Base-by-base conservation (phyloP, 495 filamentous ascomycete genomes). In the Aspergillus homomorphus region DNA sequence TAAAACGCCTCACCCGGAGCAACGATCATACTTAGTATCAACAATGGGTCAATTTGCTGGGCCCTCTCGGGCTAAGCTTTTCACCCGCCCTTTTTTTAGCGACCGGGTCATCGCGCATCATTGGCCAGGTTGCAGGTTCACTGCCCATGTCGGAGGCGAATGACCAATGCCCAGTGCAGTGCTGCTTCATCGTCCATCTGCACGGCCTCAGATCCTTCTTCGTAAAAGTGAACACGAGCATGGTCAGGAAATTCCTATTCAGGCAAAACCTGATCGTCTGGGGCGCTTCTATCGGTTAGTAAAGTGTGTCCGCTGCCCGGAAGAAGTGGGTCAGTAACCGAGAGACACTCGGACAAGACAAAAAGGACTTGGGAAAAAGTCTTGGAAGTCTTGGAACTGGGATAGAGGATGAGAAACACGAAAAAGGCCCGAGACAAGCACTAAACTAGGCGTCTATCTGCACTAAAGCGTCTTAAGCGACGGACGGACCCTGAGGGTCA, bases 401-500 rank as follows among this genome's bases (percentile, higher is more conserved):
- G 26, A 3, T n/a, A n/a, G 26, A 28, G 9, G 26, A 28, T 9
- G 9, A 9, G 26, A 28, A 28, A 28, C 4, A 28, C n/a, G 9
- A 28, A 28, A 28, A 3, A 28, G 26, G 26, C 26, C 26, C 26
- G 26, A 28, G 26, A 38, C 48, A 28, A 51, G 23, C 46, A 28
- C 22, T 28, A 24, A 18, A 51, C 23, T n/a, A 51, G 24, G 10
- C 22, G 12, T 10, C 19, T 12, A 24, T 21, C 21, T 28, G 14
- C 6, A 30, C 48, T 30, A 51, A 23, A 23, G n/a, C 48, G 0
- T 10, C 24, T 28, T 51, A 30, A 30, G 23, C 48, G 24, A 51
- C 19, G 23, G 48, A 28, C 48, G 28, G 48, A 51, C 46, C 46
- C 46, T 50, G 46, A 49, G 20, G 20, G 45, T 46, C 44, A 50